phyloP scores from a whole-genome alignment of 2,329 filamentous ascomycete species.

The Aspergillus luchuensis region DNA sequence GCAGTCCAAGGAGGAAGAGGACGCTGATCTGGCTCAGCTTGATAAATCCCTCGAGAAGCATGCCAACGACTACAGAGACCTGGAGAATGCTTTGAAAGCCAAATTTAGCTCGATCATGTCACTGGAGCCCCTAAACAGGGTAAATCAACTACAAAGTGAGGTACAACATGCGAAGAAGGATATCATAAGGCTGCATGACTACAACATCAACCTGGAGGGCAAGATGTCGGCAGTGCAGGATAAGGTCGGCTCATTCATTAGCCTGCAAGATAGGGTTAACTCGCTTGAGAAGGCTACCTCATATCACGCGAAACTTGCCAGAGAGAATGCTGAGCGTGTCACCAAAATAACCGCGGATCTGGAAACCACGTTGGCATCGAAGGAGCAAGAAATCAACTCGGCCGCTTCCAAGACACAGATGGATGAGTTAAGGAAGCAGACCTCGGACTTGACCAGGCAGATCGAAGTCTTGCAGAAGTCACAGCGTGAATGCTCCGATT shows the following conservation, averaged over 20 bases:
- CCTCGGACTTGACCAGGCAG: background rate
- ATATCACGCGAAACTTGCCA: background rate
- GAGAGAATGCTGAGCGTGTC: background rate
- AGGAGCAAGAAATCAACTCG: slow-evolving; percentile 1
- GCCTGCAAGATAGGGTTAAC: slow-evolving; percentile 4
- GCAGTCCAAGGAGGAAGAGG: slow-evolving; percentile 21
- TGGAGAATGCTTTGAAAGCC: slow-evolving; percentile 18
- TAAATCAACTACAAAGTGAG: slow-evolving; percentile 23
- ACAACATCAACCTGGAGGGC: slow-evolving; percentile 1
- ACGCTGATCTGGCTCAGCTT: slow-evolving; percentile 23
- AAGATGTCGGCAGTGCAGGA: slow-evolving; percentile 10
- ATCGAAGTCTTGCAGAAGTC: background rate
- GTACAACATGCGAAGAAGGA: slow-evolving; percentile 7
- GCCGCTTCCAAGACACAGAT: background rate
- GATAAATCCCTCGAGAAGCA: slow-evolving; percentile 25
- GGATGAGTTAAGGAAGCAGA: background rate
- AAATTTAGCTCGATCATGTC: slow-evolving; percentile 13
- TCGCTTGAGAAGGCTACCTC: slow-evolving; percentile 1
- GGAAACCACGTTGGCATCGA: slow-evolving; percentile 4
- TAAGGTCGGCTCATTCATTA: background rate
- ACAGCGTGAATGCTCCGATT: background rate
- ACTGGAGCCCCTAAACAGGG: slow-evolving; percentile 8
- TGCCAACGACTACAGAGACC: slow-evolving; percentile 17
- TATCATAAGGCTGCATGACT: background rate
- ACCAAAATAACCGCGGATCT: background rate